Evolutionary conservation across 192 early-diverging fungal genomes (phyloP).

Genomic region (Coemansia guatemalensis): DNA sequence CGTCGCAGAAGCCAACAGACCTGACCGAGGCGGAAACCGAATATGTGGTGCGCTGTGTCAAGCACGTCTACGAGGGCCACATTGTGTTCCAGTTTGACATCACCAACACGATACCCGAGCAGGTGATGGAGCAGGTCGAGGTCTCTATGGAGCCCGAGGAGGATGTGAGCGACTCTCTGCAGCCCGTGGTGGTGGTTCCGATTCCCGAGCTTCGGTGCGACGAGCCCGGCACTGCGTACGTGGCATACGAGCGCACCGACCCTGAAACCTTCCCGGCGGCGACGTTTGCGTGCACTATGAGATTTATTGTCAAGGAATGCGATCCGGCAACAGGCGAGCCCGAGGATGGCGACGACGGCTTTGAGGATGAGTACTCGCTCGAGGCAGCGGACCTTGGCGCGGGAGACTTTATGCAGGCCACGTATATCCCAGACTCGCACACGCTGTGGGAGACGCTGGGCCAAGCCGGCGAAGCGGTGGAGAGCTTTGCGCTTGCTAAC

Average conservation of each 20-base stretch:
- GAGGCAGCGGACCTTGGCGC: conserved; percentile 83
- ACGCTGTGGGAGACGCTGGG: conserved; percentile 79
- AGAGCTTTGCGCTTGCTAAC: conserved; percentile 86
- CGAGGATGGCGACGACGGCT: conserved; percentile 81
- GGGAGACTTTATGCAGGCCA: conserved; percentile 90
- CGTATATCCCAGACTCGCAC: conserved; percentile 77
- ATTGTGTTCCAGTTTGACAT: conserved; percentile 97
- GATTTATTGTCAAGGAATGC: conserved; percentile 92
- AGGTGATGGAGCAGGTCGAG: conserved; percentile 85
- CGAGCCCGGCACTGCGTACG: conserved; percentile 76
- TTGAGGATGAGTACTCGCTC: conserved; percentile 91
- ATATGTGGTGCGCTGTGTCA: conserved; percentile 88
- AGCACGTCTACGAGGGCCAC: conserved; percentile 89
- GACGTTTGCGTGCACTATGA: conserved; percentile 83
- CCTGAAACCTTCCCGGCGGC: conserved; percentile 26
- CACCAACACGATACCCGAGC: conserved; percentile 93
- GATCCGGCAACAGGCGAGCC: conserved; percentile 91
- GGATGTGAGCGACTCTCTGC: conserved; percentile 55
- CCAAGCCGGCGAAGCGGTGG: conserved; percentile 69
- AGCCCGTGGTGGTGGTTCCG: conserved; percentile 71
- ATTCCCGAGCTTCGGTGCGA: conserved; percentile 74
- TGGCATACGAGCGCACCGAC: conserved; percentile 75
- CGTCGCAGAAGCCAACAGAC: conserved; percentile 67
- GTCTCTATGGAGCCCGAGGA: conserved; percentile 81
- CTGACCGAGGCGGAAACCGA: conserved; percentile 95